These are phyloP conservation scores for Macadamia tetraphylla DNA, from an alignment of 164 flowering plant species.

Conservation along the genomic window DNA sequence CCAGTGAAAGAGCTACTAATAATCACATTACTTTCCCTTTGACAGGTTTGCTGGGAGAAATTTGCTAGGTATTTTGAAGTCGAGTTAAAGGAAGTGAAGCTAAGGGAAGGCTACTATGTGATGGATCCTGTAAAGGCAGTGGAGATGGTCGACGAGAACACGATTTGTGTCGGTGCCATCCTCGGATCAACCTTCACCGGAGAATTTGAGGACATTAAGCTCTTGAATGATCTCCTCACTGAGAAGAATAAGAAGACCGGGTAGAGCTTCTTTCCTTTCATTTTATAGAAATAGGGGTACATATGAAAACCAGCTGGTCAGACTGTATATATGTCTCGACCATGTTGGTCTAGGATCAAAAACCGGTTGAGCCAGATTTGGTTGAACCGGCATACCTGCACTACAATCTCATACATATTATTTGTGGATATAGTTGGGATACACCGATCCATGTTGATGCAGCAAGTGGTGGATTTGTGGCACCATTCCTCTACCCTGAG, in stretches of 20 bases:
- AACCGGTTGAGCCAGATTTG: no score
- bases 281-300: no score
- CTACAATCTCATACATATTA: background rate
- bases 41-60: conserved; percentile 21
- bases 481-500: conserved; percentile 22
- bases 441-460: conserved; percentile 29
- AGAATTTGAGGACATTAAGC: conserved; percentile 19
- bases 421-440: conserved; percentile 14
- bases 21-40: background rate
- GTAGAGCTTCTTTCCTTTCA: background rate
- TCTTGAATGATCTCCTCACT: conserved; percentile 11
- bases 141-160: conserved; percentile 19
- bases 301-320: no score
- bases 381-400: no score
- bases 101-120: conserved; percentile 16
- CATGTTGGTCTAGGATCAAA: no score
- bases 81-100: conserved; percentile 19
- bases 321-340: no score
- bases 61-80: conserved; percentile 17
- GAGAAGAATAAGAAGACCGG: conserved; percentile 16
- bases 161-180: conserved; percentile 15
- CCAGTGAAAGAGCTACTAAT: background rate
- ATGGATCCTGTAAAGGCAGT: conserved; percentile 20
- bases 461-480: conserved; percentile 25
- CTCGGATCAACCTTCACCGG: conserved; percentile 18